Conservation (phyloP, 2,329 filamentous ascomycete species). For the Paracoccidioides lutzii region DNA sequence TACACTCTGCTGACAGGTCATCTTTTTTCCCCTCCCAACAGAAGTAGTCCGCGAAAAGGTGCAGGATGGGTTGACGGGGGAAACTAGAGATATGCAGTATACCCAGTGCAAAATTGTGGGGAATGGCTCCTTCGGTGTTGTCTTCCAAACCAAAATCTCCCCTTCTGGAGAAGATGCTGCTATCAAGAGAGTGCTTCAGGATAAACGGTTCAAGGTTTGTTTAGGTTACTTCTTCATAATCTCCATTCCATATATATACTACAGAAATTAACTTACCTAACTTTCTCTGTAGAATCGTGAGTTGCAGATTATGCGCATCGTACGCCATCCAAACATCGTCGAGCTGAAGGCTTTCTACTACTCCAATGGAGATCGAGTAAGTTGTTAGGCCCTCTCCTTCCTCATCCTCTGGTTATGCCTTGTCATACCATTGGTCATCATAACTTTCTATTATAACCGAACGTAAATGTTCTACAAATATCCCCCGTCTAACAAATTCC, state of each 20-base stretch:
- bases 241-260: neutral
- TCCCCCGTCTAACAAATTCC: neutral
- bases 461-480: neutral
- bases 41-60: slow-evolving; percentile 98
- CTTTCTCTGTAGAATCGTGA: slow-evolving; percentile 66
- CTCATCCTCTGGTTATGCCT: slow-evolving; percentile 1
- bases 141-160: slow-evolving; percentile 97
- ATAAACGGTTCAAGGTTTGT: slow-evolving; percentile 96
- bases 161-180: slow-evolving; percentile 97
- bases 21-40: slow-evolving; percentile 30
- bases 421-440: neutral
- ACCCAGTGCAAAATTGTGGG: slow-evolving; percentile 99
- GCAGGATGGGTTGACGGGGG: slow-evolving; percentile 92
- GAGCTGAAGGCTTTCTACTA: slow-evolving; percentile 99
- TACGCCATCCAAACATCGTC: slow-evolving; percentile 96
- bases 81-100: slow-evolving; percentile 93
- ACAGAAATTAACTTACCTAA: neutral
- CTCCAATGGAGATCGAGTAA: slow-evolving; percentile 93
- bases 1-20: slow-evolving; percentile 1
- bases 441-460: neutral
- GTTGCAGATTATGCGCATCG: slow-evolving; percentile 98
- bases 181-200: slow-evolving; percentile 96
- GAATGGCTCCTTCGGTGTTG: slow-evolving; percentile 96
- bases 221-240: neutral
- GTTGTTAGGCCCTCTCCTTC: slow-evolving; percentile 19